Conservation (phyloP, 2,329 filamentous ascomycete genomes). For the Phialemoniopsis sp. region DNA sequence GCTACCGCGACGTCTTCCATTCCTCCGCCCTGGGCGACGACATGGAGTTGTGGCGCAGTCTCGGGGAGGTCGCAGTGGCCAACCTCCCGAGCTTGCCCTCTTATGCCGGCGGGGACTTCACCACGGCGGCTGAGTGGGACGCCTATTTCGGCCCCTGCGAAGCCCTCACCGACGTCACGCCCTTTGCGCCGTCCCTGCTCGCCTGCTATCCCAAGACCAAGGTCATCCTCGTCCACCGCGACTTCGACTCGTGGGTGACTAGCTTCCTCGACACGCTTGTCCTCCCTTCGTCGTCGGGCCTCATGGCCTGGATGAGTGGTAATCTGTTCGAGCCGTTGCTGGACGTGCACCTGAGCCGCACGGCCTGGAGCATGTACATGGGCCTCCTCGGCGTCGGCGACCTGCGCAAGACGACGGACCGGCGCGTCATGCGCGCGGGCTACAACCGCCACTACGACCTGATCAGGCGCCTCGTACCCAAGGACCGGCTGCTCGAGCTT, state of each 20-base stretch:
- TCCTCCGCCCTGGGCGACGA: too few relatives aligned
- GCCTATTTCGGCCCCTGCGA: too few relatives aligned
- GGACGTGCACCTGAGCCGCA: too few relatives aligned
- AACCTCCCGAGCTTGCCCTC: too few relatives aligned
- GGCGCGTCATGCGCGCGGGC: neutral
- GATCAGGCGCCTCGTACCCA: neutral
- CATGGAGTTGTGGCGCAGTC: too few relatives aligned
- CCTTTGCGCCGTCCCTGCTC: neutral
- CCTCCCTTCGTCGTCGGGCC: neutral
- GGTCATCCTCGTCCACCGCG: conserved; percentile 34
- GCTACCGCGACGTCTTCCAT: too few relatives aligned
- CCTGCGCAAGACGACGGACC: too few relatives aligned
- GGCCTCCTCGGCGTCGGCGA: conserved; percentile 4
- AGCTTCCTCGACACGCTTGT: conserved; percentile 1
- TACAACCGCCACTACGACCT: conserved; percentile 6
- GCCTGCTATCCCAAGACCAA: conserved; percentile 36
- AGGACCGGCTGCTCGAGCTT: neutral
- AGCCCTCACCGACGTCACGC: too few relatives aligned
- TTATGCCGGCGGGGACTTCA: too few relatives aligned
- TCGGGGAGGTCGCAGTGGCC: too few relatives aligned
- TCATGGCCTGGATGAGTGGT: conserved; percentile 2
- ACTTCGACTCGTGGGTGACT: conserved; percentile 33
- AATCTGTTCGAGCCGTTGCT: neutral
- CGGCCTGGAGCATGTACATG: conserved; percentile 7
- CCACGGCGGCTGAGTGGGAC: too few relatives aligned